phyloP scores from a whole-genome alignment of 2,329 filamentous ascomycete genomes.

The Xylaria multiplex region DNA sequence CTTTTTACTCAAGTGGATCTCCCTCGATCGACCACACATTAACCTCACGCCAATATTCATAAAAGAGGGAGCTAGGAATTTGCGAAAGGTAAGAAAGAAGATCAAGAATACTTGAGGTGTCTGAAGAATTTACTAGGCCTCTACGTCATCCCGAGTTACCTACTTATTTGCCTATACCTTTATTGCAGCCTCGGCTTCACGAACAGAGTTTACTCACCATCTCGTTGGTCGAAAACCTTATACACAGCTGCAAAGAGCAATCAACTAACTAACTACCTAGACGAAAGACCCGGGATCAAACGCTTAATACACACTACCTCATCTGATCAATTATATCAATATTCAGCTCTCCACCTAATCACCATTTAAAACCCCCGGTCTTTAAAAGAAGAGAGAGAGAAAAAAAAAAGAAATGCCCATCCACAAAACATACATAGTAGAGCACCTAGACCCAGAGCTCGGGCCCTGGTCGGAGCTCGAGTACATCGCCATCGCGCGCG shows the following conservation, averaged over 20 bases:
- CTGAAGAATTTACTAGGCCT: neutral
- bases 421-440: constrained; percentile 86
- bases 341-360: neutral
- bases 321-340: neutral
- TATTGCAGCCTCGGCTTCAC: neutral
- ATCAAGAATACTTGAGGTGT: neutral
- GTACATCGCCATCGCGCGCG: constrained; percentile 86
- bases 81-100: neutral
- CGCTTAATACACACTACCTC: neutral
- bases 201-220: neutral
- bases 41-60: constrained; percentile 25
- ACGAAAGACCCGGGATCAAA: neutral
- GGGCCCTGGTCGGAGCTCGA: constrained; percentile 95
- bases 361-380: no score
- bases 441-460: constrained; percentile 94
- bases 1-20: constrained; percentile 31
- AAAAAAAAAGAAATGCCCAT: constrained; percentile 38
- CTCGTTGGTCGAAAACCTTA: neutral
- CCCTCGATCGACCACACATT: constrained; percentile 22
- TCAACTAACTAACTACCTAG: neutral
- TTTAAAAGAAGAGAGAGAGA: neutral
- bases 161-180: neutral
- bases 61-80: neutral
- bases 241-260: neutral
- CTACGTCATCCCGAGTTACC: constrained; percentile 3